Evolutionary conservation across 805 yeast species (phyloP), one percentile per base, ranked within the genome.

Genomic region (Blastobotrys parvus): DNA sequence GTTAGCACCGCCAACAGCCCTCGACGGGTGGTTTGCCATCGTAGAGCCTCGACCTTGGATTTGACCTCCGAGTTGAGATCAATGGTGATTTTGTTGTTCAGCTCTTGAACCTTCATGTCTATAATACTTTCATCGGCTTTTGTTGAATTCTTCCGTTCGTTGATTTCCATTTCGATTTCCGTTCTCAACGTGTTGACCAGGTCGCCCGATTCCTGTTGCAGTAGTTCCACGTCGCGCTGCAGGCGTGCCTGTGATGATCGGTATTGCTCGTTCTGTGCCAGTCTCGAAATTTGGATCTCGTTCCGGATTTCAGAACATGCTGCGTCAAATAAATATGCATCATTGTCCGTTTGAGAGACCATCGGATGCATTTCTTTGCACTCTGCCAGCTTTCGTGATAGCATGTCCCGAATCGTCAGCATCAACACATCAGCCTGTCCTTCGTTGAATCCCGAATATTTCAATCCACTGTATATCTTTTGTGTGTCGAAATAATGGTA

Each of bases 1-100:
- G 79, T 67, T 18, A 83, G 62, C 27, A 88, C 80, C 1, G 92
- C 85, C 35, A 84, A 69, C 27, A 92, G 67, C 7, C 97, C 97
- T 59, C 92, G 75, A 44, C 96, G 71, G 1, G 96, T 88, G 36
- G 90, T 77, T 56, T 86, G 87, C 98, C 98, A 90, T 54, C 97
- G 71, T 47, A 90, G 70, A 45, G 80, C 77, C 63, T 90, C 98
- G 45, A 87, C 84, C 44, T 87, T 92, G 0, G 92, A 80, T 57
- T 86, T 77, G 58, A 88, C 74, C 5, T 85, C 92, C 27, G 92
- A 79, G 47, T 80, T 77, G 52, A 92, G 71, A 51, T 83, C 83
- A 3, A 92, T 83, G 19, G 84, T 77, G 46, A 90, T 89, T 52
- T 86, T 80, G 63, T 87, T 88, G 52, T 83, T 80, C 37, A 90